A percentile compares a stretch with the other conserved stretches of the same genome.
Evolutionary conservation across 768 basidiomycete genomes (phyloP).

Genomic region (Pseudohyphozyma bogoriensis): DNA sequence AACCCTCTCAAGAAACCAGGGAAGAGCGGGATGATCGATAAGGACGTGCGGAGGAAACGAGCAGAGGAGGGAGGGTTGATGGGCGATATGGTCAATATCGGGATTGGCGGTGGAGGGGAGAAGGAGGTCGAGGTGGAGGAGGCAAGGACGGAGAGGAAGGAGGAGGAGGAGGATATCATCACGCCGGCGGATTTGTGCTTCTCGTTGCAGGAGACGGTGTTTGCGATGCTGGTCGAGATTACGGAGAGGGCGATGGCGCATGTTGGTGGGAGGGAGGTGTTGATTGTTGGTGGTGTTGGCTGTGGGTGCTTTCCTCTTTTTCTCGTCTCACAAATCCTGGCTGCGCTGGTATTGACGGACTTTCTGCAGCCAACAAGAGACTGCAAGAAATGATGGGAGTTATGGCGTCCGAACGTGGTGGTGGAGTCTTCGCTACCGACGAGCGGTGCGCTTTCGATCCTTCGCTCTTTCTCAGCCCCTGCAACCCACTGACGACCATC

Average conservation of each 20-base stretch:
- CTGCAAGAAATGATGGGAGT: conserved; percentile 98
- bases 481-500: not conserved
- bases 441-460: conserved; percentile 55
- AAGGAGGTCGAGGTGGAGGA: not conserved
- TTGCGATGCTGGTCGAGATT: conserved; percentile 97
- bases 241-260: conserved; percentile 99
- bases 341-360: not conserved
- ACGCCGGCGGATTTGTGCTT: conserved; percentile 95
- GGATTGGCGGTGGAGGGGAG: conserved; percentile 1
- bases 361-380: conserved; percentile 87
- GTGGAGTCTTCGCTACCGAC: conserved; percentile 86
- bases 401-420: conserved; percentile 84
- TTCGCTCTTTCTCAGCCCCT: not conserved
- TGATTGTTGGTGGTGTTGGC: conserved; percentile 99
- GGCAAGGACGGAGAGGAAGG: conserved; percentile 14
- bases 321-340: not conserved
- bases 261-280: conserved; percentile 86
- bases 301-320: conserved; percentile 51
- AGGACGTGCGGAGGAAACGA: conserved; percentile 22
- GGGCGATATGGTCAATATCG: conserved; percentile 22
- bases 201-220: conserved; percentile 91
- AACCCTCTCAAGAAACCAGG: conserved; percentile 1
- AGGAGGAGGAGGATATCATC: conserved; percentile 56
- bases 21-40: conserved; percentile 29
- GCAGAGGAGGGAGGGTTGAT: conserved; percentile 21